Percentiles rank a stretch among this genome's conserved stretches.
phyloP scores from a whole-genome alignment of 495 filamentous ascomycete genomes.

The Niebla homalea region DNA sequence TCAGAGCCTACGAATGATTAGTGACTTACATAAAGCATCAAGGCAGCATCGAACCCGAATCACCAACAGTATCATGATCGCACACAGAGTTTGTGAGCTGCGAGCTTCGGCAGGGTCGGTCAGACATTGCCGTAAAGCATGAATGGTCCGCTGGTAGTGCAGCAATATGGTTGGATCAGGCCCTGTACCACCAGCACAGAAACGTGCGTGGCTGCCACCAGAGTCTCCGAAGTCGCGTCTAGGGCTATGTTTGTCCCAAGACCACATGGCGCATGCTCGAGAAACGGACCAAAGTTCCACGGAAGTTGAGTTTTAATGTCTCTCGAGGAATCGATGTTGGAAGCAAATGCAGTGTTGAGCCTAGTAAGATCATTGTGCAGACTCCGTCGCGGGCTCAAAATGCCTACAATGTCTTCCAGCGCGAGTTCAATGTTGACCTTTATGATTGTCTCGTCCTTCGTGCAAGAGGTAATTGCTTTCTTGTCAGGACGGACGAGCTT shows the following conservation, averaged over 20 bases:
- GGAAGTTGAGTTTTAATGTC: constrained; percentile 29
- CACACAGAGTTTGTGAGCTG: constrained; percentile 29
- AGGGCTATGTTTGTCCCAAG: constrained; percentile 31
- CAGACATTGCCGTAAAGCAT: constrained; percentile 23
- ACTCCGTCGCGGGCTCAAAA: background rate
- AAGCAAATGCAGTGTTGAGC: constrained; percentile 19
- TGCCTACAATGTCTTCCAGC: no score
- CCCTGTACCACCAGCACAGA: constrained; percentile 2
- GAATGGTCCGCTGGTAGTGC: constrained; percentile 28
- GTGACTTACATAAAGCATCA: background rate
- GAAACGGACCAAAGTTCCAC: constrained; percentile 27
- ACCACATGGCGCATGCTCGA: constrained; percentile 25
- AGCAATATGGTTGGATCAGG: constrained; percentile 15
- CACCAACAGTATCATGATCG: constrained; percentile 31
- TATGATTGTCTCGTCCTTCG: background rate
- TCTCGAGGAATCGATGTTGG: constrained; percentile 18
- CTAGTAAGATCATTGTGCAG: background rate
- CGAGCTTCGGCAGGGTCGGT: constrained; percentile 25
- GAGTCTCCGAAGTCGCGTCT: constrained; percentile 25
- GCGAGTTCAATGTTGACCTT: background rate
- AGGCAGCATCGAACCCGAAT: constrained; percentile 23
- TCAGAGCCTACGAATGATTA: background rate
- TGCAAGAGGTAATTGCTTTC: background rate
- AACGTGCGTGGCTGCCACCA: constrained; percentile 24
- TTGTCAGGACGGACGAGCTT: background rate